Percentiles rank a stretch among this genome's conserved stretches.
Evolutionary conservation across 2,329 filamentous ascomycete genomes (phyloP).

Genomic region (Cladosporium sp.): DNA sequence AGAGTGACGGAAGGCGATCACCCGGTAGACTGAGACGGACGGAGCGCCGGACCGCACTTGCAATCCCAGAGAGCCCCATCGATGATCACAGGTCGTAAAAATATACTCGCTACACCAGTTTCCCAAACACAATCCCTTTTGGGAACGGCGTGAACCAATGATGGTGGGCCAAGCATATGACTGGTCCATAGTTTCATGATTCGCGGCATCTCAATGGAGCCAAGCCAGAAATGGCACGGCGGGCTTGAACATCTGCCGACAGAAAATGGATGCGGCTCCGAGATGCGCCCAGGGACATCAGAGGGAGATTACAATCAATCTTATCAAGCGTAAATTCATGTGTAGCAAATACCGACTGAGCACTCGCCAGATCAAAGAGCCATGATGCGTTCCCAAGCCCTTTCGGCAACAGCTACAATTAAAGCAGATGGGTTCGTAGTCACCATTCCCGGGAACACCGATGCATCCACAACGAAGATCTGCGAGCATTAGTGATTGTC

Average conservation of each 20-base stretch:
- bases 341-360: not conserved
- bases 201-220: not conserved
- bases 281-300: not conserved
- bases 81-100: too few species aligned
- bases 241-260: too few species aligned
- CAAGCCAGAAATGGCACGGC: not conserved
- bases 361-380: conserved; percentile 25
- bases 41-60: too few species aligned
- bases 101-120: too few species aligned
- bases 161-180: too few species aligned
- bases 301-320: not conserved
- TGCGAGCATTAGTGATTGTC: not conserved
- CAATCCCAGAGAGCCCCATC: too few species aligned
- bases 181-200: not conserved
- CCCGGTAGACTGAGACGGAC: too few species aligned
- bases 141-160: too few species aligned
- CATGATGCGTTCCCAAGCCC: conserved; percentile 49
- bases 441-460: conserved; percentile 63
- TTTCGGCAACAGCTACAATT: conserved; percentile 60
- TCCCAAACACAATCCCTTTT: too few species aligned
- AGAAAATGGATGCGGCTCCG: too few species aligned
- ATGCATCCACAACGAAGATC: conserved; percentile 61
- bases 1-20: too few species aligned
- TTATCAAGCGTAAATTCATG: not conserved
- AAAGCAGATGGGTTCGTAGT: conserved; percentile 62